A percentile compares a stretch with the other conserved stretches of the same genome.
These are phyloP conservation scores for Chlamydomonas urium DNA, from an alignment of 139 green algal genomes.

Conservation along the genomic window DNA sequence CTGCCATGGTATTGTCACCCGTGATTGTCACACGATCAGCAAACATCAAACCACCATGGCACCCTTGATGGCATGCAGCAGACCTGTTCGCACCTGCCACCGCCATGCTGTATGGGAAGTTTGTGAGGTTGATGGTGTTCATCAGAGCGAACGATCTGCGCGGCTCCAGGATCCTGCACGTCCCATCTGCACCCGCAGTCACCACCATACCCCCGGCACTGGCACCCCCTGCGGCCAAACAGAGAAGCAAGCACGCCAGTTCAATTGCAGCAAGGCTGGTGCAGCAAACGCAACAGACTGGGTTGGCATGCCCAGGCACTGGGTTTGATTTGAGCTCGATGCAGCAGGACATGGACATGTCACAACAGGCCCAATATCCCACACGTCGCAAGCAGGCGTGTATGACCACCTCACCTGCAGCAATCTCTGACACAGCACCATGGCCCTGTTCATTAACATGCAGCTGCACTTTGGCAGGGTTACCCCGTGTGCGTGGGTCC, in stretches of 20 bases:
- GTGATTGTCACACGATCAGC: too few species aligned
- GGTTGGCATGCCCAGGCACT: too few species aligned
- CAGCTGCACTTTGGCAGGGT: slow-evolving; percentile 41
- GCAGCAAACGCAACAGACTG: background rate
- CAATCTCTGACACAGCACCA: slow-evolving; percentile 57
- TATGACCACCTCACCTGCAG: slow-evolving; percentile 28
- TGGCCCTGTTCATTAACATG: slow-evolving; percentile 48
- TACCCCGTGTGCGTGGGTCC: slow-evolving; percentile 15
- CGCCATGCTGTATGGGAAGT: slow-evolving; percentile 70
- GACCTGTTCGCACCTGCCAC: slow-evolving; percentile 30
- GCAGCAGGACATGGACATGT: too few species aligned
- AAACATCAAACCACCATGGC: too few species aligned
- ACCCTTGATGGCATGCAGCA: too few species aligned
- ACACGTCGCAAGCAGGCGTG: too few species aligned
- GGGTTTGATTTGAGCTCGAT: too few species aligned
- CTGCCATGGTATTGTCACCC: too few species aligned
- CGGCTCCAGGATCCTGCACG: slow-evolving; percentile 46
- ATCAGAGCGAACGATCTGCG: slow-evolving; percentile 30
- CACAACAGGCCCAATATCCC: too few species aligned
- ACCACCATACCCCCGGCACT: slow-evolving; percentile 32
- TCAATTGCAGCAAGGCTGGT: too few species aligned
- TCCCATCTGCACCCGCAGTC: slow-evolving; percentile 59
- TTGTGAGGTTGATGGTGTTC: slow-evolving; percentile 31
- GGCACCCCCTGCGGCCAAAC: slow-evolving; percentile 23
- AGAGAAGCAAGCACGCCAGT: too few species aligned